Evolutionary conservation across 2,329 filamentous ascomycete species (phyloP), one percentile per base, ranked within the genome.

Genomic region (Mycosphaerella sp.): DNA sequence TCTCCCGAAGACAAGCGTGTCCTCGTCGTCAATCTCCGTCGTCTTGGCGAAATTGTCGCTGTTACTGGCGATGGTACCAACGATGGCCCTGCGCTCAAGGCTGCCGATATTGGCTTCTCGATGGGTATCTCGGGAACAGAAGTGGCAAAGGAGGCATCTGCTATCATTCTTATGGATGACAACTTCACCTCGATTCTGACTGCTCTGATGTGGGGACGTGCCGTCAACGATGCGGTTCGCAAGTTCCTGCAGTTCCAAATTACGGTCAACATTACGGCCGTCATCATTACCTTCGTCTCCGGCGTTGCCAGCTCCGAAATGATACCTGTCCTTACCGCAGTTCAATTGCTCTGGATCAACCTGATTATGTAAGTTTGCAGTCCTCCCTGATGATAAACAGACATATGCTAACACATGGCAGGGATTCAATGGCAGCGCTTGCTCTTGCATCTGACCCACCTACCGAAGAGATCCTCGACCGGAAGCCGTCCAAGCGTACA

Each of bases 281-380:
- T 95, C 45, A 72, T 87, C 26, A 78, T 95, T 54, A 93, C 90
- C 0, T 95, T 96, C 65, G 83, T 95, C 55, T 90, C 89, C 6
- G 87, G 90, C 26, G 87, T 95, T 7, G 82, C 85, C 32, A 90
- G 80, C 69, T 67, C 69, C 1, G 73, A 82, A 2, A 85, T 91
- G 69, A 69, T 76, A 45, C 88, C 89, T 45, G 90, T 95, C 26
- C 75, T 96, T 51, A 93, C 83, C 2, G 90, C 90, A 7, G 90
- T 95, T 26, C 91, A 96, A 72, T 80, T 96, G 62, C 83, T 96
- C 39, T 96, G 90, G 90, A 89, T 96, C 65, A 96, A 95, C 67
- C 77, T 96, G 63, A 96, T 96, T 74, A 96, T 95, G 59, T 55
- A 52, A 55, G 56, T 55, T 8, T 10, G 34, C 41, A 31, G 7